phyloP scores from a whole-genome alignment of 2,329 filamentous ascomycete species.

The Beauveria pseudobassiana region DNA sequence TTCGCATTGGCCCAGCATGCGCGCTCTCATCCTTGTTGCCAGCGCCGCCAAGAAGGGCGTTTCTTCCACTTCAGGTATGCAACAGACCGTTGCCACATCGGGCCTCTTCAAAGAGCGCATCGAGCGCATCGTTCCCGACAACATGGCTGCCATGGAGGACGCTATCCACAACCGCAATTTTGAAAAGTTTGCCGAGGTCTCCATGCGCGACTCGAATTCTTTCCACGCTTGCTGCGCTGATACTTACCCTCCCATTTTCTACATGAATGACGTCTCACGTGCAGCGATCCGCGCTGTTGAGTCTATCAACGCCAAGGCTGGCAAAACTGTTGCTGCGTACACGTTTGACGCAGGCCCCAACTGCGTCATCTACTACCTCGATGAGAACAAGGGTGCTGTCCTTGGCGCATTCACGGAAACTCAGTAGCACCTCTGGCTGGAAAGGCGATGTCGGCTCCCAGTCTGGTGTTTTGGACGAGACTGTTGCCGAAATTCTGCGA shows the following conservation, averaged over 20 bases:
- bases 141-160: conserved; percentile 79
- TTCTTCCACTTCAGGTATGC: conserved; percentile 89
- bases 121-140: conserved; percentile 65
- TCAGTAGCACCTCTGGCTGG: conserved; percentile 64
- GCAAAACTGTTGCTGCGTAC: conserved; percentile 79
- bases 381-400: conserved; percentile 65
- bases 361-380: conserved; percentile 90
- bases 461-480: conserved; percentile 54
- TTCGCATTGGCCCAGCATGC: conserved; percentile 92
- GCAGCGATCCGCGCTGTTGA: conserved; percentile 86
- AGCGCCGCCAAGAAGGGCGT: conserved; percentile 95
- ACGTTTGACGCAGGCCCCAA: conserved; percentile 98
- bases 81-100: conserved; percentile 88
- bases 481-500: conserved; percentile 58
- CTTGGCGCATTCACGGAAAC: conserved; percentile 70
- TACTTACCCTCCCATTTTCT: conserved; percentile 95
- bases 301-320: conserved; percentile 73
- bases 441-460: conserved; percentile 49
- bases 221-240: conserved; percentile 96
- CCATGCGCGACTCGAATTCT: conserved; percentile 93
- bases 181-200: conserved; percentile 75
- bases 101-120: conserved; percentile 77
- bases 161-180: conserved; percentile 77
- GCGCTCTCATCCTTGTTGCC: conserved; percentile 82
- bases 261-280: conserved; percentile 89